Evolutionary conservation across 2,329 filamentous ascomycete genomes (phyloP).

Genomic region (Aureobasidium sp.): DNA sequence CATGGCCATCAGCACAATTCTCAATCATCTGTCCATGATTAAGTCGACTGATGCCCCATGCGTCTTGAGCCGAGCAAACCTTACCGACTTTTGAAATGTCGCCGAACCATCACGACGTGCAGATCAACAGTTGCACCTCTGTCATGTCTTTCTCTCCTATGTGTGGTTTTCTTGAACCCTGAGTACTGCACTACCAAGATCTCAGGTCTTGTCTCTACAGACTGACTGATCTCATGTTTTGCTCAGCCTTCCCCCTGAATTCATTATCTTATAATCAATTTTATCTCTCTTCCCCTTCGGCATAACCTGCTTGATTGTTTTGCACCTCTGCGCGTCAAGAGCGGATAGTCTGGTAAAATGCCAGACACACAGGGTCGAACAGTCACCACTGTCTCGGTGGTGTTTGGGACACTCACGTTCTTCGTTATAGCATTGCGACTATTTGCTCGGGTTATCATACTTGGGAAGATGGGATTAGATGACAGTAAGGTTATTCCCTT

Average conservation of each 20-base stretch:
- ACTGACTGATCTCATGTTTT: not conserved
- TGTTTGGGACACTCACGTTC: not conserved
- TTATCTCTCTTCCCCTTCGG: not conserved
- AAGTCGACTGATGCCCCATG: not conserved
- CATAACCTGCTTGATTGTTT: no score
- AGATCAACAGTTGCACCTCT: not conserved
- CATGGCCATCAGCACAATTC: not conserved
- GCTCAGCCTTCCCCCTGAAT: no score
- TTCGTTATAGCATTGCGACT: not conserved
- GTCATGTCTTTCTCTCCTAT: not conserved
- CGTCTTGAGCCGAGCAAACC: not conserved
- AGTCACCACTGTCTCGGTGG: not conserved
- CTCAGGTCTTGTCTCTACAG: not conserved
- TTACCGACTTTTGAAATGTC: not conserved
- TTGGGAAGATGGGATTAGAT: slow-evolving; percentile 9
- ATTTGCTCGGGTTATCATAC: slow-evolving; percentile 4
- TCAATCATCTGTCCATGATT: not conserved
- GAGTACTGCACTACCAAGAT: not conserved
- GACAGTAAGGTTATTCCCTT: not conserved
- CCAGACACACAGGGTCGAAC: slow-evolving; percentile 7
- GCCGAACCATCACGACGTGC: not conserved
- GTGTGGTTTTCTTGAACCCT: not conserved
- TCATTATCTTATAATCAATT: no score
- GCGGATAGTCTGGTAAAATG: not conserved
- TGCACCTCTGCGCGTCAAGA: not conserved